Conservation (phyloP, 345 rosid species). For the Barbarea vulgaris region DNA sequence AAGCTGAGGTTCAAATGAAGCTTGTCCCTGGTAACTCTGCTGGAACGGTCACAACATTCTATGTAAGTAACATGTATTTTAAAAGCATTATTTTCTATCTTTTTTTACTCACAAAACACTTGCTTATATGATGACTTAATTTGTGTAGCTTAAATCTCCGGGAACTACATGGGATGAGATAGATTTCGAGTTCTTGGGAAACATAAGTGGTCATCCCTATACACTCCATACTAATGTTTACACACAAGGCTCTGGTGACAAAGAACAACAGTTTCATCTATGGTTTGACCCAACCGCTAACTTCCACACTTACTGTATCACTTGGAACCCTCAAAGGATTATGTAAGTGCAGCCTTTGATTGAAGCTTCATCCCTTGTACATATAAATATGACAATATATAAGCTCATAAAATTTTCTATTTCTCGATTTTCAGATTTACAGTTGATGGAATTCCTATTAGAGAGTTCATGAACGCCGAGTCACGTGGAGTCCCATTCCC, state of each 20-base stretch:
- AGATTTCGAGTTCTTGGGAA: conserved; percentile 47
- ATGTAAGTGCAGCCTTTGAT: conserved; percentile 30
- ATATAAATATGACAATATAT: neutral
- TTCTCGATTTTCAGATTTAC: conserved; percentile 47
- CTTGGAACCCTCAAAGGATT: conserved; percentile 42
- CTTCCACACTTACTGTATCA: conserved; percentile 42
- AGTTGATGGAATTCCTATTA: conserved; percentile 56
- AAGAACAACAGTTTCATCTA: conserved; percentile 44
- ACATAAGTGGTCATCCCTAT: conserved; percentile 51
- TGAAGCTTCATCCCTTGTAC: neutral
- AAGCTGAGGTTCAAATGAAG: conserved; percentile 56
- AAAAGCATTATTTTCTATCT: neutral
- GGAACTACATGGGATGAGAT: conserved; percentile 44
- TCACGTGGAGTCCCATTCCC: conserved; percentile 53
- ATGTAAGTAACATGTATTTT: conserved; percentile 39
- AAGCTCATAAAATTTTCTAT: neutral
- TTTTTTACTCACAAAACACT: neutral
- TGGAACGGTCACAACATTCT: conserved; percentile 60
- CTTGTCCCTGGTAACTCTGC: conserved; percentile 65
- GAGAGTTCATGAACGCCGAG: conserved; percentile 60
- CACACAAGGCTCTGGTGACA: conserved; percentile 42
- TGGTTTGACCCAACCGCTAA: conserved; percentile 39
- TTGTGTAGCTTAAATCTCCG: conserved; percentile 38
- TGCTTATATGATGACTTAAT: conserved; percentile 10
- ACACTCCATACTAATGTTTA: conserved; percentile 45